Evolutionary conservation across 2,329 filamentous ascomycete species (phyloP), one percentile per base, ranked within the genome.

Genomic region (Hypomyces perniciosus): DNA sequence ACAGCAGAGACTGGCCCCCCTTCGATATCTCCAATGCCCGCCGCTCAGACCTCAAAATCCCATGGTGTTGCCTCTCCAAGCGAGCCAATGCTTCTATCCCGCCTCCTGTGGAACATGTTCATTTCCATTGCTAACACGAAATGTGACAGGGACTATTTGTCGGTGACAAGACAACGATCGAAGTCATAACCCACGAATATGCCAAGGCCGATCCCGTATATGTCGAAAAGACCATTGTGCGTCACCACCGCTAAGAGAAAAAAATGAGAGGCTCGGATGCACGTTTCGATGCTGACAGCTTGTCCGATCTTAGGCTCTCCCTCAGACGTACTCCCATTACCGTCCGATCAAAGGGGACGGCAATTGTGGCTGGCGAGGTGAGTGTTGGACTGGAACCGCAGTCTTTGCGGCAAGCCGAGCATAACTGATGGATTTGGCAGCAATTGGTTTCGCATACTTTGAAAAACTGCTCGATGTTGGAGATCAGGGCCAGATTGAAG

Each of bases 301-400:
- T 29, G 50, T 48, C 41, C 37, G 47, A 52, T 26, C 27, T 10
- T 59, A 95, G 90, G 79, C 84, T 20, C 78, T 99, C 49, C 86
- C 90, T 6, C 78, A 85, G 61, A 89, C 86, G 51, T 96, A 95
- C 68, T 88, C 89, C 20, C 85, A 90, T 65, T 96, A 92, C 65
- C 88, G 93, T 50, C 85, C 85, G 8, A 83, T 96, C 66, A 85
- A 87, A 68, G 92, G 93, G 48, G 92, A 97, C 71, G 93, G 93
- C 53, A 95, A 95, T 66, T 97, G 93, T 71, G 93, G 92, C 62
- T 97, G 93, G 92, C 83, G 92, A 85, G 93, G 92, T 96, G 78
- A 75, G 84, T 73, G 59, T 57, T 57, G 10, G 39, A 28, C 39
- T 42, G 10, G 28, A n/a, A 7, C 10, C 39, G 5, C 39, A 20